Evolutionary conservation across 305 asterid genomes (phyloP).

Genomic region (Ajuga reptans): DNA sequence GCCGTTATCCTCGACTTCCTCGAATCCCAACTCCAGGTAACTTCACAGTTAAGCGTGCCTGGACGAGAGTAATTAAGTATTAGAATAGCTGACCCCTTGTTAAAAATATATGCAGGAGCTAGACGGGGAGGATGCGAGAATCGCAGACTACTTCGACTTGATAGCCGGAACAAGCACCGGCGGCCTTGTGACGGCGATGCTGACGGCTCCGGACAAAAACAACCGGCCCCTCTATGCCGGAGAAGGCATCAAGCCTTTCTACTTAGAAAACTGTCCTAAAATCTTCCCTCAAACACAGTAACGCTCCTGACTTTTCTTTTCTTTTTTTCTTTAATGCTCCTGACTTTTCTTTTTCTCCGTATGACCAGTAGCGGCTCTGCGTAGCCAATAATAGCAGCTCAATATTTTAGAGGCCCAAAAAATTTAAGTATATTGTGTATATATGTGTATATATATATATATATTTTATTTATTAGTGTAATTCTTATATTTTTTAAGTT

Average conservation of each 20-base stretch:
- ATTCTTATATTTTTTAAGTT: no score
- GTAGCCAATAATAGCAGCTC: no score
- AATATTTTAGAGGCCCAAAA: no score
- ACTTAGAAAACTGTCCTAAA: constrained; percentile 35
- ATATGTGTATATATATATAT: no score
- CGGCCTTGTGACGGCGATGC: constrained; percentile 45
- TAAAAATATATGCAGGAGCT: neutral
- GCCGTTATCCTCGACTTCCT: constrained; percentile 35
- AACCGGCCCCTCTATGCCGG: constrained; percentile 43
- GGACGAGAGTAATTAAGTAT: no score
- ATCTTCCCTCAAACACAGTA: constrained; percentile 39
- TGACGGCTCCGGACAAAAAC: constrained; percentile 34
- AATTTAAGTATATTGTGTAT: no score
- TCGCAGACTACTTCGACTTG: constrained; percentile 43
- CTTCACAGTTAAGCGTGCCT: no score
- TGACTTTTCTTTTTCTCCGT: no score
- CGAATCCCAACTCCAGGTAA: constrained; percentile 41
- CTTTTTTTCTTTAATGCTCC: no score
- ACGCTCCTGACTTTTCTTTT: neutral
- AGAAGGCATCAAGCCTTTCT: constrained; percentile 37
- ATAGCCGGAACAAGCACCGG: constrained; percentile 51
- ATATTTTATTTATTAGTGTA: no score
- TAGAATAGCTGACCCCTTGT: no score
- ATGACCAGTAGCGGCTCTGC: no score
- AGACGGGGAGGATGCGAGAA: constrained; percentile 23